A percentile compares a stretch with the other conserved stretches of the same genome.
Evolutionary conservation across 768 basidiomycete species (phyloP).

Genomic region (Chalciporus piperatus): DNA sequence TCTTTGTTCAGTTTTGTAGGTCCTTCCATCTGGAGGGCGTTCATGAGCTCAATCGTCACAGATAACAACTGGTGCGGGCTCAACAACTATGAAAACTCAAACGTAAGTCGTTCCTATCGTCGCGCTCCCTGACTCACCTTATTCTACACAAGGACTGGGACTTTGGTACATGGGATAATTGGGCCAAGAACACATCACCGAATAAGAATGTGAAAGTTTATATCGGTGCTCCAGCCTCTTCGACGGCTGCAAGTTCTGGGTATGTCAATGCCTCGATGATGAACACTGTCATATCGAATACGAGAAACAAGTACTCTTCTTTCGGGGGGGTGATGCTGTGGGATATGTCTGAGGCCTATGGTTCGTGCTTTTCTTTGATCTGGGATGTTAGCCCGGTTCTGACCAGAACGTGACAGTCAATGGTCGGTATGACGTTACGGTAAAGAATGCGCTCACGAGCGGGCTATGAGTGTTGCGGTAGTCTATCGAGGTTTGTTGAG

Average conservation of each 20-base stretch:
- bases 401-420: slow-evolving; percentile 39
- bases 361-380: slow-evolving; percentile 22
- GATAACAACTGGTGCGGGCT: slow-evolving; percentile 51
- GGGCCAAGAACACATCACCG: slow-evolving; percentile 44
- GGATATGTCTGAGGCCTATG: slow-evolving; percentile 47
- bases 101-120: slow-evolving; percentile 21
- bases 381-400: neutral
- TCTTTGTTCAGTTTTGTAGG: slow-evolving; percentile 51
- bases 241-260: slow-evolving; percentile 42
- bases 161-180: slow-evolving; percentile 45
- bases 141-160: slow-evolving; percentile 44
- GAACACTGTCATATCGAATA: slow-evolving; percentile 33
- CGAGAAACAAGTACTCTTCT: slow-evolving; percentile 37
- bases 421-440: slow-evolving; percentile 53
- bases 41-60: slow-evolving; percentile 8
- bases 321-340: slow-evolving; percentile 46
- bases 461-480: slow-evolving; percentile 21
- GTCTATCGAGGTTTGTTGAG: too few relatives aligned
- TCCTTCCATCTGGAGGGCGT: neutral
- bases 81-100: slow-evolving; percentile 44
- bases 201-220: slow-evolving; percentile 48
- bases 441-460: slow-evolving; percentile 54
- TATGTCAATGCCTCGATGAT: slow-evolving; percentile 38
- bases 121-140: neutral
- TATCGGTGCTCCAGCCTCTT: slow-evolving; percentile 47